A percentile compares a stretch with the other conserved stretches of the same genome.
Evolutionary conservation across 306 rosid genomes (phyloP).

Genomic region (Cicer yamashitae): DNA sequence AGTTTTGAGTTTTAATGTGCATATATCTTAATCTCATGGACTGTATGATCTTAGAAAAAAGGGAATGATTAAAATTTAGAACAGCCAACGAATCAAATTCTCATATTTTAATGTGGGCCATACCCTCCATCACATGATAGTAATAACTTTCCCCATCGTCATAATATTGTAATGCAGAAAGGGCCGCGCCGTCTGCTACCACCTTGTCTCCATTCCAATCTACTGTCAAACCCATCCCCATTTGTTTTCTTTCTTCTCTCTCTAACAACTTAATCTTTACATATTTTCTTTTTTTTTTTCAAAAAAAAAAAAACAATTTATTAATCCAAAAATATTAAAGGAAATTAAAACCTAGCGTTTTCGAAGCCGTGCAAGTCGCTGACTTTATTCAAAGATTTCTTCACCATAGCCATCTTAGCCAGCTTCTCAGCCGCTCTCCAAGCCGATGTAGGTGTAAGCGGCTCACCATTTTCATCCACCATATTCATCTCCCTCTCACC

Average conservation of each 20-base stretch:
- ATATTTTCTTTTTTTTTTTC: not conserved
- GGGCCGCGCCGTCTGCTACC: slow-evolving; percentile 54
- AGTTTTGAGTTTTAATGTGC: not conserved
- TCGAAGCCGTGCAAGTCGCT: slow-evolving; percentile 91
- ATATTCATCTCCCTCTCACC: slow-evolving; percentile 40
- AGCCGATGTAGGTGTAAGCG: slow-evolving; percentile 83
- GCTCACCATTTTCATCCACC: slow-evolving; percentile 78
- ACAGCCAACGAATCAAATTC: slow-evolving; percentile 33
- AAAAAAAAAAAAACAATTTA: not conserved
- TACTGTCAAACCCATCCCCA: slow-evolving; percentile 44
- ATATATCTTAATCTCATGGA: not conserved
- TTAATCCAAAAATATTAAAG: not conserved
- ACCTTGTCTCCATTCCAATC: slow-evolving; percentile 46
- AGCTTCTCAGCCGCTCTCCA: slow-evolving; percentile 89
- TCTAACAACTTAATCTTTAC: not conserved
- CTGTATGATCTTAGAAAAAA: slow-evolving; percentile 7
- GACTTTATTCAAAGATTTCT: slow-evolving; percentile 76
- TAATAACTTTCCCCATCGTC: not conserved
- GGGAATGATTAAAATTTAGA: slow-evolving; percentile 33
- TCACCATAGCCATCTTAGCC: slow-evolving; percentile 76
- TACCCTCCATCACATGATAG: slow-evolving; percentile 23
- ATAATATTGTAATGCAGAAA: slow-evolving; percentile 36
- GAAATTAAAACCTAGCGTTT: slow-evolving; percentile 80
- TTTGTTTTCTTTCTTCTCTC: slow-evolving; percentile 14
- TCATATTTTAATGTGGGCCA: slow-evolving; percentile 45